These are phyloP conservation scores for Stenogyne calaminthoides DNA, from an alignment of 305 asterid genomes.

Conservation along the genomic window DNA sequence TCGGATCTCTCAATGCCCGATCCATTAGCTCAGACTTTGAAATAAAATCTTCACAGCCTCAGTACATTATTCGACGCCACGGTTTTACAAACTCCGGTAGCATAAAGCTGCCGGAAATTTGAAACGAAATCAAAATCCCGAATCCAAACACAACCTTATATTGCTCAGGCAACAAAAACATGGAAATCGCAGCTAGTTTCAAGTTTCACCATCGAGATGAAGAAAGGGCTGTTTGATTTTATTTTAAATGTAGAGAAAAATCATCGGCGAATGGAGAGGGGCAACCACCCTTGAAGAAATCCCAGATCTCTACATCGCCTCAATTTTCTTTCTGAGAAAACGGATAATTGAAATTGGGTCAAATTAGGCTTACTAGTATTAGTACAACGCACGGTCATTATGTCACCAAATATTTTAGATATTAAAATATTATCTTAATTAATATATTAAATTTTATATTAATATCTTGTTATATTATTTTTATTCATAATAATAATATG, in stretches of 20 bases:
- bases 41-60: constrained; percentile 33
- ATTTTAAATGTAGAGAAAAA: neutral
- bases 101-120: neutral
- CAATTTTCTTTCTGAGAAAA: constrained; percentile 27
- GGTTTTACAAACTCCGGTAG: neutral
- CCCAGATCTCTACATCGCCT: constrained; percentile 31
- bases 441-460: too few relatives aligned
- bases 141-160: constrained; percentile 11
- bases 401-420: too few relatives aligned
- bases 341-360: neutral
- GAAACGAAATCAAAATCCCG: neutral
- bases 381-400: too few relatives aligned
- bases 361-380: too few relatives aligned
- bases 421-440: too few relatives aligned
- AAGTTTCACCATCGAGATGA: neutral
- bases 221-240: constrained; percentile 34
- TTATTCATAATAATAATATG: too few relatives aligned
- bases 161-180: neutral
- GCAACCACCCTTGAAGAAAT: constrained; percentile 46
- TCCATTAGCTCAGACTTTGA: constrained; percentile 22
- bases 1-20: constrained; percentile 13
- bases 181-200: neutral
- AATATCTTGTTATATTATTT: too few relatives aligned
- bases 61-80: neutral
- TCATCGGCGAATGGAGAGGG: constrained; percentile 44